These are phyloP conservation scores for Caryopteris hybrid DNA, from an alignment of 305 asterid genomes.

Conservation along the genomic window DNA sequence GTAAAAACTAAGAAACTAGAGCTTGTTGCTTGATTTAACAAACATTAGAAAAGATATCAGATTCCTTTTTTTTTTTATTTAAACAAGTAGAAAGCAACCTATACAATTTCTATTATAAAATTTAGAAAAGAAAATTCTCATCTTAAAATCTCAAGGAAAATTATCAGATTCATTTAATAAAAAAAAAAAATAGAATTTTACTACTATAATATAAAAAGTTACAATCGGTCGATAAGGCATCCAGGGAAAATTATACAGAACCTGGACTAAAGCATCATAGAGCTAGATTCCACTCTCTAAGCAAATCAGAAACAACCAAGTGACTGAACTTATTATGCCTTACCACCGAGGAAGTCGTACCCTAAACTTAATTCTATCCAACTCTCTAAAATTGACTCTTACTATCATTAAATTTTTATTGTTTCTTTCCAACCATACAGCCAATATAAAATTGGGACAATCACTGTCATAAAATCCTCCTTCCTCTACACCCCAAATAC, in stretches of 20 bases:
- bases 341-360: background rate
- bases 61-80: background rate
- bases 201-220: background rate
- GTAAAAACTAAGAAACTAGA: background rate
- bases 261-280: background rate
- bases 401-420: background rate
- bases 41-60: background rate
- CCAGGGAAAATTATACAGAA: background rate
- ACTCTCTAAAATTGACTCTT: background rate
- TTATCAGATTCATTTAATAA: no score
- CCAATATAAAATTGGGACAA: background rate
- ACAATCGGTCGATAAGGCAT: background rate
- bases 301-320: background rate
- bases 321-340: background rate
- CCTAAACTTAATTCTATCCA: background rate
- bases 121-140: no score
- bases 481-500: background rate
- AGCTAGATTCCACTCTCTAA: background rate
- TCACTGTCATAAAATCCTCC: background rate
- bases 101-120: no score
- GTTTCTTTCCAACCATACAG: background rate
- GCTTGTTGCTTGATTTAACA: constrained; percentile 2
- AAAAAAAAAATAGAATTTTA: background rate
- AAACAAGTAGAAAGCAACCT: no score
- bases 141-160: no score